A percentile compares a stretch with the other conserved stretches of the same genome.
Evolutionary conservation across 306 rosid species (phyloP).

Genomic region (Lathyrus tuberosus): DNA sequence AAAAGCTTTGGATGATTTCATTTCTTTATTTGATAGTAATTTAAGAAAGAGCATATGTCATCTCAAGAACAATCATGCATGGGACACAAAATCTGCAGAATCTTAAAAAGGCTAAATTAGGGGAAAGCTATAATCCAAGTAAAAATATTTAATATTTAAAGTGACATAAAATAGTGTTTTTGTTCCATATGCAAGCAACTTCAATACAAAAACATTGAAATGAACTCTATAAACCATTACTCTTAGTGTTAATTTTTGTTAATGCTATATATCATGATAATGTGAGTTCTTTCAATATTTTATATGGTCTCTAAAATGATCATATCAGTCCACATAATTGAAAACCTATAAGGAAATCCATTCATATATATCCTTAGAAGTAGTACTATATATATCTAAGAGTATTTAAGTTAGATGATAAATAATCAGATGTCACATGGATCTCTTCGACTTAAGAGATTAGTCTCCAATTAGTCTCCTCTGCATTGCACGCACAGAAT

Average conservation of each 20-base stretch:
- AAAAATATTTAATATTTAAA: conserved; percentile 39
- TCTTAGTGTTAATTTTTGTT: not conserved
- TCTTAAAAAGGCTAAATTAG: conserved; percentile 57
- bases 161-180: conserved; percentile 37
- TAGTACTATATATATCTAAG: too few species aligned
- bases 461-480: too few species aligned
- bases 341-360: too few species aligned
- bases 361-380: too few species aligned
- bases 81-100: conserved; percentile 73
- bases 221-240: not conserved
- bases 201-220: not conserved
- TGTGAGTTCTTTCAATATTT: not conserved
- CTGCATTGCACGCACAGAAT: too few species aligned
- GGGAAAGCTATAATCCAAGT: conserved; percentile 42
- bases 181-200: not conserved
- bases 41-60: conserved; percentile 34
- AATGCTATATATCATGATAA: not conserved
- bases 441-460: too few species aligned
- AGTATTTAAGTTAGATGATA: too few species aligned
- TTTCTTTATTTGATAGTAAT: conserved; percentile 40
- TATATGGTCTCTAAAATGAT: not conserved
- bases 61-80: conserved; percentile 51
- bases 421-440: too few species aligned
- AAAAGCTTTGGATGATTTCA: conserved; percentile 39
- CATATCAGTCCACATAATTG: too few species aligned